Evolutionary conservation across 1,284 basidiomycete genomes (phyloP).

Genomic region (Melampsora americana): DNA sequence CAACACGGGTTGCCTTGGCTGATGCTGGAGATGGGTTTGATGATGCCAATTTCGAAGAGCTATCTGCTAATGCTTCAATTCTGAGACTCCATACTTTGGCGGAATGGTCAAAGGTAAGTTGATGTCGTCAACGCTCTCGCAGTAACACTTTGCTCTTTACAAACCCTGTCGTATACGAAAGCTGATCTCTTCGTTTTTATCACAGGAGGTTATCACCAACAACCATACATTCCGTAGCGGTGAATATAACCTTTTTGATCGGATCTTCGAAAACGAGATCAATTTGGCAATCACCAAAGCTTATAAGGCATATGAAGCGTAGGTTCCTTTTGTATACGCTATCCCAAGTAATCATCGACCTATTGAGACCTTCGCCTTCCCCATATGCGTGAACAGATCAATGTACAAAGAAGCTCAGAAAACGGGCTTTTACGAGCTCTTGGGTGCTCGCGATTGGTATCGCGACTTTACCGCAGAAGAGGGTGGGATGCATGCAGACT

Average conservation of each 20-base stretch:
- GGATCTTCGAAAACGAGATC: constrained; percentile 87
- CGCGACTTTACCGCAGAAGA: constrained; percentile 74
- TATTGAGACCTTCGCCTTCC: background rate
- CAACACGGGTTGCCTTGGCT: constrained; percentile 84
- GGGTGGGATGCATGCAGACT: constrained; percentile 80
- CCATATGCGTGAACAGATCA: constrained; percentile 61
- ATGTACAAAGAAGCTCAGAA: constrained; percentile 96
- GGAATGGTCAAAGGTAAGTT: constrained; percentile 80
- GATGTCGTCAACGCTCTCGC: background rate
- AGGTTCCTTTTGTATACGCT: constrained; percentile 54
- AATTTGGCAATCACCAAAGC: constrained; percentile 77
- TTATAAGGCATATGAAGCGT: constrained; percentile 75
- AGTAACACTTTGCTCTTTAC: background rate
- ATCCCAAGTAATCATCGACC: background rate
- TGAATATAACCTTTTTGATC: constrained; percentile 66
- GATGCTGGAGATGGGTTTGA: constrained; percentile 97
- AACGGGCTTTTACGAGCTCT: constrained; percentile 92
- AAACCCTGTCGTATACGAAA: background rate
- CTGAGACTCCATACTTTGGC: constrained; percentile 86
- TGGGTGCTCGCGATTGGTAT: constrained; percentile 91
- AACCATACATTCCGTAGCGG: constrained; percentile 53
- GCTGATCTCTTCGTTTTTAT: background rate
- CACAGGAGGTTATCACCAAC: constrained; percentile 33
- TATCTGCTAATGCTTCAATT: constrained; percentile 96
- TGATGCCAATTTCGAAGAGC: constrained; percentile 98